phyloP scores from a whole-genome alignment of 441 rosid genomes.

The Daphne laureola region DNA sequence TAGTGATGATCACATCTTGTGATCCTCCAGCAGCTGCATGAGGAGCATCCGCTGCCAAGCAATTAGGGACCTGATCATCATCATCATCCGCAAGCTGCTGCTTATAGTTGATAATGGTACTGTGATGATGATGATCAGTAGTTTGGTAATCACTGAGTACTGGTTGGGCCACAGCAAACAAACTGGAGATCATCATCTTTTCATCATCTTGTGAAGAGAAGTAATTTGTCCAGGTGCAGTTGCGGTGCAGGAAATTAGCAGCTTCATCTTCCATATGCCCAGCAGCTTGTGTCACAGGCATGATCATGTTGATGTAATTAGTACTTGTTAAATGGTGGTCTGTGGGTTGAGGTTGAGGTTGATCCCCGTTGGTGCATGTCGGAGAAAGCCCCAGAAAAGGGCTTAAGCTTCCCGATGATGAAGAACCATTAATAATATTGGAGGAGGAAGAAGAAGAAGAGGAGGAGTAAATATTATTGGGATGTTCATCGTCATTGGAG shows the following conservation, averaged over 20 bases:
- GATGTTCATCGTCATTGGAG: background rate
- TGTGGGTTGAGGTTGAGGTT: slow-evolving; percentile 6
- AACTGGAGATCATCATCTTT: background rate
- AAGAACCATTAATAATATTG: no score
- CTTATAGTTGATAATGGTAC: slow-evolving; percentile 6
- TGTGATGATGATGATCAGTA: no score
- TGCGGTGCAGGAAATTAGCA: slow-evolving; percentile 16
- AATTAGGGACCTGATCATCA: slow-evolving; percentile 20
- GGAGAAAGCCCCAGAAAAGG: slow-evolving; percentile 11
- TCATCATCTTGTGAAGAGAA: background rate
- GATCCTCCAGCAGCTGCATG: no score
- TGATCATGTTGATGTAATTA: background rate
- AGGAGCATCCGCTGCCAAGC: no score
- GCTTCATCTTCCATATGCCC: no score
- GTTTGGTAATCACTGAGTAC: background rate
- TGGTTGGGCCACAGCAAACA: slow-evolving; percentile 2
- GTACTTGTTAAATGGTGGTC: no score
- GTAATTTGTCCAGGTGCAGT: slow-evolving; percentile 3
- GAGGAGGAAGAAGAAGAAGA: no score
- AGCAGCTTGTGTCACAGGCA: slow-evolving; percentile 5
- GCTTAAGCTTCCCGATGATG: slow-evolving; percentile 18
- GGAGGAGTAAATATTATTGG: background rate
- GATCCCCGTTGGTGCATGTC: slow-evolving; percentile 19
- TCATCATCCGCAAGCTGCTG: slow-evolving; percentile 7
- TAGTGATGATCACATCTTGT: no score